phyloP scores from a whole-genome alignment of 2,329 filamentous ascomycete species.

The Myriosclerotinia curreyana region DNA sequence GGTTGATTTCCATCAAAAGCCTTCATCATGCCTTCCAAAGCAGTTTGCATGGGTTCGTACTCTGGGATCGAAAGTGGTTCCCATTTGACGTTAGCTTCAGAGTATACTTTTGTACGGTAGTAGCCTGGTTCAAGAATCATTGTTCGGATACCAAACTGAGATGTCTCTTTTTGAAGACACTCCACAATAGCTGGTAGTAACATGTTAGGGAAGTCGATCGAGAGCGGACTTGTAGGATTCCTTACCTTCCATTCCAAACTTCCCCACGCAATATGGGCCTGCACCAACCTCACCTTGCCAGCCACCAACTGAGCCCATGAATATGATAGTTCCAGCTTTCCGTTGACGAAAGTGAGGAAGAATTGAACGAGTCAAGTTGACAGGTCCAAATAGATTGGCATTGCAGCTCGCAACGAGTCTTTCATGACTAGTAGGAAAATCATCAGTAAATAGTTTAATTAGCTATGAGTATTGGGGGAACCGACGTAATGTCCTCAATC shows the following conservation, averaged over 20 bases:
- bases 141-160: conserved; percentile 24
- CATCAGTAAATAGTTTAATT: background rate
- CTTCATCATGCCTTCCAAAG: conserved; percentile 26
- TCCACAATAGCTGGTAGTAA: conserved; percentile 22
- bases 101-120: conserved; percentile 48
- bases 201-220: background rate
- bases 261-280: conserved; percentile 24
- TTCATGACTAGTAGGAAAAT: conserved; percentile 21
- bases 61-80: conserved; percentile 12
- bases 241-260: conserved; percentile 29
- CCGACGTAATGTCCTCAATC: conserved; percentile 36
- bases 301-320: conserved; percentile 24
- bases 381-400: conserved; percentile 53
- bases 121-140: conserved; percentile 47
- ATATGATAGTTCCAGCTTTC: conserved; percentile 39
- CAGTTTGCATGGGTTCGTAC: conserved; percentile 20
- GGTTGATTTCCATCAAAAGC: conserved; percentile 40
- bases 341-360: conserved; percentile 47
- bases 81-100: conserved; percentile 16
- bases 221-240: background rate
- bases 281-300: conserved; percentile 22
- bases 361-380: conserved; percentile 49
- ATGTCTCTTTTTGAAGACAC: conserved; percentile 24
- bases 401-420: conserved; percentile 41
- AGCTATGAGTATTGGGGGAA: background rate